These are phyloP conservation scores for Arctium lappa DNA, from an alignment of 129 eudicot genomes.

Conservation along the genomic window DNA sequence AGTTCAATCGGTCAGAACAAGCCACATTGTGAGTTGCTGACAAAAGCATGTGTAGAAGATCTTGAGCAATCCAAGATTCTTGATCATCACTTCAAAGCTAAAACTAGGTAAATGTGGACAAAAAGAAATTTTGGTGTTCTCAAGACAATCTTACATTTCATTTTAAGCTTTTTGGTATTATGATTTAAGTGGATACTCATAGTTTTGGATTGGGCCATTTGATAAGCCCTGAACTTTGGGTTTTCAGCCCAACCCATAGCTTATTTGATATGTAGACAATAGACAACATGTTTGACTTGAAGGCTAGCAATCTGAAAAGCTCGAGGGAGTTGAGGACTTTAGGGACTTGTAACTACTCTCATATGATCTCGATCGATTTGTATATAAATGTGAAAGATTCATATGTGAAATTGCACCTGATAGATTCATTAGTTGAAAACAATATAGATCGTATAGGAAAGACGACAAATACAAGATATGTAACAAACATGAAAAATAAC, in stretches of 20 bases:
- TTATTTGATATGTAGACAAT: neutral
- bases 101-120: neutral
- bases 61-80: neutral
- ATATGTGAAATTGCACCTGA: too few relatives aligned
- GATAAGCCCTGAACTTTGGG: neutral
- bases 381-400: too few relatives aligned
- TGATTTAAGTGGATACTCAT: neutral
- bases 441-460: too few relatives aligned
- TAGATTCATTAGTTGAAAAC: too few relatives aligned
- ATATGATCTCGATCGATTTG: too few relatives aligned
- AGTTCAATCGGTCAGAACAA: neutral
- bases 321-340: too few relatives aligned
- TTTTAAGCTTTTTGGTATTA: neutral
- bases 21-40: neutral
- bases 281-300: too few relatives aligned
- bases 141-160: neutral
- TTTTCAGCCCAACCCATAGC: too few relatives aligned
- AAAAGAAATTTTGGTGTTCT: too few relatives aligned
- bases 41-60: neutral
- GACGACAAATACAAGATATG: too few relatives aligned
- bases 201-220: neutral
- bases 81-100: neutral
- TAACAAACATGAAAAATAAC: too few relatives aligned
- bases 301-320: neutral
- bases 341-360: too few relatives aligned